Conservation (phyloP, 2,329 filamentous ascomycete species). For the Ophiostoma piceae region DNA sequence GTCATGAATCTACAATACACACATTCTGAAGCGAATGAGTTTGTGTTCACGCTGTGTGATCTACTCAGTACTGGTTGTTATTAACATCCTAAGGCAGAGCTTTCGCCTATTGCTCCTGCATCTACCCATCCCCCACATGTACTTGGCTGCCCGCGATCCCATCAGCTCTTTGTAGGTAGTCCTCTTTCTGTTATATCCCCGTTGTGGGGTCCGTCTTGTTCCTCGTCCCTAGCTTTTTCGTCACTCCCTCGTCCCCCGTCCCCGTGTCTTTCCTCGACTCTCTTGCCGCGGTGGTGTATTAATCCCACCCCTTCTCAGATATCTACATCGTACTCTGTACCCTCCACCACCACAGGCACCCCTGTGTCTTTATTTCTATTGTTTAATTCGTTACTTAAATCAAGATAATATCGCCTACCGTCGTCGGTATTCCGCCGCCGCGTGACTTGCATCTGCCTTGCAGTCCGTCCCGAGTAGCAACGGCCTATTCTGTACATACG, state of each 20-base stretch:
- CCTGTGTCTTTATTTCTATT: background rate
- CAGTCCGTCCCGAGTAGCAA: background rate
- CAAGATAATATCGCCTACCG: background rate
- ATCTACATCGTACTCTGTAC: background rate
- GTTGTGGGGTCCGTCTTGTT: constrained; percentile 1
- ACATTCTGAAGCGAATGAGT: background rate
- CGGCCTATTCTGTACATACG: background rate
- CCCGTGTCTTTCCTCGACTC: background rate
- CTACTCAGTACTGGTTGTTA: background rate
- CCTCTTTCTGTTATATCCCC: constrained; percentile 2
- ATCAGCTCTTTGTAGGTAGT: background rate
- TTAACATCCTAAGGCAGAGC: constrained; percentile 3
- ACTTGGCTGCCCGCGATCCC: background rate
- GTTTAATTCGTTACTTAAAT: background rate
- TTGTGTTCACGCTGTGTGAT: background rate
- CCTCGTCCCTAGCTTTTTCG: too few species aligned
- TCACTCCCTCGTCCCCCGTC: background rate
- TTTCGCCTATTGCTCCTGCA: background rate
- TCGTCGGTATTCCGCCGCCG: background rate
- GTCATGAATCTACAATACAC: background rate
- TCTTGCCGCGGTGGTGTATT: constrained; percentile 1
- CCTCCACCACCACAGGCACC: background rate
- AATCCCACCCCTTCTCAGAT: background rate
- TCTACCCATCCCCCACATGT: background rate
- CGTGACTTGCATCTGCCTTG: constrained; percentile 12